Evolutionary conservation across 768 basidiomycete genomes (phyloP), one percentile per base, ranked within the genome.

Genomic region (Mycena vulgaris): DNA sequence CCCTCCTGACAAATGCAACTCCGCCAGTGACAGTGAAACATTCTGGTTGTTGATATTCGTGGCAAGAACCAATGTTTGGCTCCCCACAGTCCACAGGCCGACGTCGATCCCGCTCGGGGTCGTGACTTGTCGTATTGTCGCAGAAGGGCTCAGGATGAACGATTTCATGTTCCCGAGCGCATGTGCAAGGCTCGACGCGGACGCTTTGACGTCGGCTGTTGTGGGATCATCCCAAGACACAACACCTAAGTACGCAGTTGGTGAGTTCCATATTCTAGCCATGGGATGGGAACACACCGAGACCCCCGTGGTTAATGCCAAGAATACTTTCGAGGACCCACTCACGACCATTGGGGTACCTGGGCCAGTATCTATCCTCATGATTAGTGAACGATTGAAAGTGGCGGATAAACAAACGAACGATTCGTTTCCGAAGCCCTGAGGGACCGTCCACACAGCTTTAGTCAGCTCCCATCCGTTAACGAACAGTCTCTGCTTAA

Each of bases 371-470:
- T 6, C 84, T 86, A 64, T 9, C 51, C 53, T 60, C 2, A 62
- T 40, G 11, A n/a, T 55, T 31, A 25, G 49, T 30, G 16, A 51
- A 47, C 10, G 21, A 23, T 13, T 51, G 14, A 16, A 35, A 27
- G 25, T n/a, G 56, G 40, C 33, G 17, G 42, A 40, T 33, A 4
- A 35, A 23, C 13, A 13, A 30, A 80, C 40, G 71, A 80, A 93
- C 80, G 87, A 88, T 42, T 80, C 80, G 64, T 86, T 86, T 30
- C 92, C 92, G 75, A 95, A 95, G 0, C 87, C 93, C 78, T 95
- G 94, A 0, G 93, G 92, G 1, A 95, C 93, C 2, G 90, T 89
- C 94, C 93, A 95, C 0, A 94, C 85, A 1, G 91, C 87, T 76
- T 92, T 90, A 7, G 85, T 88, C 14, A 88, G 82, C 71, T 90